Evolutionary conservation across 805 yeast species (phyloP), one percentile per base, ranked within the genome.

Genomic region (Wickerhamiella sorbophila): DNA sequence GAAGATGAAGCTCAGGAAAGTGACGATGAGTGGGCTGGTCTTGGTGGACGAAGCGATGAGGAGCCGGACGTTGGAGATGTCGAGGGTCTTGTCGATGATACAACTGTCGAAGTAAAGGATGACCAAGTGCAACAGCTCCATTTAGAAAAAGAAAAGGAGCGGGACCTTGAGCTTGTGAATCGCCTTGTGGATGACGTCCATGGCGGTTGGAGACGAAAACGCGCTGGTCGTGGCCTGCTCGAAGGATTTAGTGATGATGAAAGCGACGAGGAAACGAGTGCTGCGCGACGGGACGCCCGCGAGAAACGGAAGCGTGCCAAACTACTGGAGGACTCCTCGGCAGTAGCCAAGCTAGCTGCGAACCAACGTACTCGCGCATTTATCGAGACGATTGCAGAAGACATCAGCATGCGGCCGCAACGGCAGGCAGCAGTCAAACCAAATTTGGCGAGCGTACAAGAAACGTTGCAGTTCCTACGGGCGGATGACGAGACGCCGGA

Each of bases 1-100:
- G 56, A 52, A 18, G 47, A 39, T 22, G 48, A 52, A 41, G 56
- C 56, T 17, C 51, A 48, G 32, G 53, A 50, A 29, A 48, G 52
- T 27, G 55, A 50, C 5, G 55, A 50, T 16, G 55, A 50, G 21
- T 46, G 44, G 34, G 44, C 43, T 9, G 45, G 44, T 6, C 43
- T 45, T 8, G 48, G 47, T 2, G 33, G 42, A 8, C 33, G 31
- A 1, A 45, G 21, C 9, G 44, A 44, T 10, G 43, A 42, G 16
- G 45, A 44, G n/a, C 42, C 39, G 16, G 50, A 40, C 27, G 50
- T 33, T 4, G 41, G 20, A 2, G 53, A 44, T 5, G 40, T 50
- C 8, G 49, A 34, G 16, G 53, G 39, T 4, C 43, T 52, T 1
- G 50, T 51, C 6, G 50, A 49, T 37, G 44, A 46, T 34, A 17